Base-by-base conservation (phyloP, 2,329 filamentous ascomycete species). In the Aspergillus sp. region DNA sequence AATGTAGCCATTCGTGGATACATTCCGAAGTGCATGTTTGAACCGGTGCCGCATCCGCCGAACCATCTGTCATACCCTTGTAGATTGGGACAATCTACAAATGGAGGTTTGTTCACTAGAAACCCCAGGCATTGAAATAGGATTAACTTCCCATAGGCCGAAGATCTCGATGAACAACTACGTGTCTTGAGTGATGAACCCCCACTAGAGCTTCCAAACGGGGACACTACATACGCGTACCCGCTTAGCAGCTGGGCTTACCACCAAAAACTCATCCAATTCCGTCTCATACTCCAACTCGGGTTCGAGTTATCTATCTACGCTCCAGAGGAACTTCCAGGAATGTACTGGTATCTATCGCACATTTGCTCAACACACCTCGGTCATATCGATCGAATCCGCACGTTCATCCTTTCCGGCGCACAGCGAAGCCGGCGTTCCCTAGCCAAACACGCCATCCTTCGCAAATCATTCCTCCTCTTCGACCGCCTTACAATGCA, bases 261-360 rank as follows among this genome's bases (percentile, higher is more conserved):
- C 66, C 84, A 93, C 58, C 90, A 96, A 74, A 98, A 97, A 73
- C 81, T 97, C n/a, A 85, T 84, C 30, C 85, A 93, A 67, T 91
- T 97, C 82, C 89, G 93, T 70, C 89, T 87, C 80, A 88, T 96
- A 45, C 82, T 97, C 15, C 90, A 97, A 69, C 85, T 97, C 32
- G 95, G 96, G 12, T 98, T 99, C 72, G 95, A 99, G 74, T 86
- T 97, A 12, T 88, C 93, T 43, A 85, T 96, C 9, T 98, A 98
- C 73, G 87, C 93, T 53, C 82, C 86, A 0, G 89, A 96, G 71
- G 95, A 99, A 72, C 81, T 95, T 9, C 84, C 87, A 0, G 87
- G 86, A 22, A 96, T 97, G 89, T 98, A 98, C 73, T 95, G 89
- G 86, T 92, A 96, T 71, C 78, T 96, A 61, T 85, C 90, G 64